phyloP scores from a whole-genome alignment of 1,284 basidiomycete genomes.

The Naganishia albida region DNA sequence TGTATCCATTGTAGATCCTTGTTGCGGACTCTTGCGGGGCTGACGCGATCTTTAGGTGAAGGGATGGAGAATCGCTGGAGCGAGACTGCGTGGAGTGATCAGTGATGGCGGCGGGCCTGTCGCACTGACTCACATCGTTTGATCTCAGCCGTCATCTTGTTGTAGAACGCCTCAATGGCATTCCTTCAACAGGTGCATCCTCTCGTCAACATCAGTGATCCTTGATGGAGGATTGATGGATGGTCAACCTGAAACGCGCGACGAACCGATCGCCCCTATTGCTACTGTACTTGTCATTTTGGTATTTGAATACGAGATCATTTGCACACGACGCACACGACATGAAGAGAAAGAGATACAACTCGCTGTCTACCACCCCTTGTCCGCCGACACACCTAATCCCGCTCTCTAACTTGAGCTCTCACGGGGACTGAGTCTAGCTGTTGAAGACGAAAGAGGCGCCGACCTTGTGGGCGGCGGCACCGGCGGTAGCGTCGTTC shows the following conservation, averaged over 20 bases:
- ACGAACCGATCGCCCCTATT: constrained; percentile 8
- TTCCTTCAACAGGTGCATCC: neutral
- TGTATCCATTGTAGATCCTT: constrained; percentile 7
- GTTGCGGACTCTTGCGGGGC: constrained; percentile 18
- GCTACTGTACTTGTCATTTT: constrained; percentile 3
- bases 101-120: too few relatives aligned
- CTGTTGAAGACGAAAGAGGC: constrained; percentile 61
- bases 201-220: too few relatives aligned
- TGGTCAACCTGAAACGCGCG: neutral
- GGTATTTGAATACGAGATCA: constrained; percentile 14
- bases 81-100: neutral
- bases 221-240: too few relatives aligned
- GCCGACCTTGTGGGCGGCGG: constrained; percentile 61
- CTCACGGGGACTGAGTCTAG: constrained; percentile 40
- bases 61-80: constrained; percentile 17
- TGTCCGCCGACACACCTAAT: neutral
- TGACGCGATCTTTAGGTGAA: neutral
- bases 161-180: neutral
- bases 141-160: neutral
- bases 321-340: neutral
- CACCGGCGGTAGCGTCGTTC: constrained; percentile 62
- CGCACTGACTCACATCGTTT: constrained; percentile 1
- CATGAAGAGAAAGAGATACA: neutral
- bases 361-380: neutral
- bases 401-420: neutral